A percentile compares a stretch with the other conserved stretches of the same genome.
phyloP scores from a whole-genome alignment of 148 eudicot genomes.

The Vaccinium vitisidaea region DNA sequence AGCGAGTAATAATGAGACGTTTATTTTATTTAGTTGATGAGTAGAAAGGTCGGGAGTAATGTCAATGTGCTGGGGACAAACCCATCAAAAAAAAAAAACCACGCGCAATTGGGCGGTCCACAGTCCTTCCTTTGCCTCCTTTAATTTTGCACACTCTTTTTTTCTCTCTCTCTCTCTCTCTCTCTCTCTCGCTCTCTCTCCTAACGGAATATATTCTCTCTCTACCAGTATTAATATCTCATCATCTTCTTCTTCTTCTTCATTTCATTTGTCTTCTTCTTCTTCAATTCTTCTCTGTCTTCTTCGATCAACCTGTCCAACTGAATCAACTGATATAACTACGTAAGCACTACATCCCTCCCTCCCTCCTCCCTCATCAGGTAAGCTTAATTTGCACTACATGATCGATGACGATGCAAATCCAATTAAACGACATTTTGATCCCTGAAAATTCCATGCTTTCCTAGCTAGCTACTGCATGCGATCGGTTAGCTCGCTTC shows the following conservation, averaged over 20 bases:
- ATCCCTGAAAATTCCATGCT: too few species aligned
- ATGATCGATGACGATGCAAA: neutral
- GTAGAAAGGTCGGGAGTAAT: constrained; percentile 22
- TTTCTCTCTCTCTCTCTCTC: neutral
- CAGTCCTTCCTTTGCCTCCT: neutral
- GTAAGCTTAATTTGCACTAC: constrained; percentile 18
- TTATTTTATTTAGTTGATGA: too few species aligned
- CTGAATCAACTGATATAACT: neutral
- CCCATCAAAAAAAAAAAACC: constrained; percentile 25
- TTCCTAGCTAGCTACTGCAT: too few species aligned
- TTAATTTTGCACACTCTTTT: neutral
- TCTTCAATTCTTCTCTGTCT: constrained; percentile 21
- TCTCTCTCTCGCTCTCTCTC: constrained; percentile 1
- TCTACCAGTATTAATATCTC: neutral
- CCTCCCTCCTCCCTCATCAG: neutral
- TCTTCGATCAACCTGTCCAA: constrained; percentile 1
- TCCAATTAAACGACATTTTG: too few species aligned
- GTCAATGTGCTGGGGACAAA: constrained; percentile 35
- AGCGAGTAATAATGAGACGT: too few species aligned
- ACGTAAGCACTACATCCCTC: neutral
- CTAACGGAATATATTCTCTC: constrained; percentile 6
- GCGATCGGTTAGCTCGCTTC: too few species aligned
- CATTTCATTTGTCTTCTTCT: constrained; percentile 10
- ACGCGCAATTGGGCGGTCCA: constrained; percentile 35
- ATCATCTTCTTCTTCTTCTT: constrained; percentile 2